Conservation (phyloP, 1,284 basidiomycete genomes). For the Amylostereum chailletii region DNA sequence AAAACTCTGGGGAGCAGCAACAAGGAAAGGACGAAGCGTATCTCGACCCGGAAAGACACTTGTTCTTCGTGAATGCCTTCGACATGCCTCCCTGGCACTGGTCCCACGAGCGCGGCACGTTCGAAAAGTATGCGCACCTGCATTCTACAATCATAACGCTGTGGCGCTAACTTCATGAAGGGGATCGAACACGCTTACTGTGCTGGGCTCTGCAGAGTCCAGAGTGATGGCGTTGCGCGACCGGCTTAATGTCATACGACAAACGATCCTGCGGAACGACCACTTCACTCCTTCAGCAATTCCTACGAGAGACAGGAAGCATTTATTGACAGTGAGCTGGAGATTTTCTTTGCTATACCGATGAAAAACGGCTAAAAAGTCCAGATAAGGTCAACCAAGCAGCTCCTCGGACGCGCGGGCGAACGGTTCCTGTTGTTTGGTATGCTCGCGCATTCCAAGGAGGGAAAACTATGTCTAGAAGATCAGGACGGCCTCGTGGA, state of each 20-base stretch:
- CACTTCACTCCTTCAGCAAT: constrained; percentile 93
- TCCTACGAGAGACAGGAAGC: constrained; percentile 77
- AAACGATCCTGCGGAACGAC: constrained; percentile 87
- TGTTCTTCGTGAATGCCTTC: constrained; percentile 84
- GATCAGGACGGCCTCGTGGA: constrained; percentile 90
- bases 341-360: constrained; percentile 1
- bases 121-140: constrained; percentile 58
- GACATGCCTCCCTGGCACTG: constrained; percentile 92
- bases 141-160: background rate
- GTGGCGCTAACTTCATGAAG: constrained; percentile 18
- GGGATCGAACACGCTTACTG: constrained; percentile 41
- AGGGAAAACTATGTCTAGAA: constrained; percentile 87
- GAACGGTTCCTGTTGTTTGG: constrained; percentile 91
- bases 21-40: constrained; percentile 48
- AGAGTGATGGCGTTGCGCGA: constrained; percentile 73
- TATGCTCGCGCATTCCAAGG: constrained; percentile 84
- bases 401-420: constrained; percentile 86
- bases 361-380: constrained; percentile 4
- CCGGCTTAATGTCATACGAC: constrained; percentile 80
- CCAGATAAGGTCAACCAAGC: constrained; percentile 92
- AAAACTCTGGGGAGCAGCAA: constrained; percentile 58
- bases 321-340: constrained; percentile 72
- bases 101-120: constrained; percentile 77
- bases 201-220: constrained; percentile 75
- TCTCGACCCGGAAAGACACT: constrained; percentile 78